Conservation (phyloP, 371 early-diverging fungal genomes). For the Mucor circinelloides region DNA sequence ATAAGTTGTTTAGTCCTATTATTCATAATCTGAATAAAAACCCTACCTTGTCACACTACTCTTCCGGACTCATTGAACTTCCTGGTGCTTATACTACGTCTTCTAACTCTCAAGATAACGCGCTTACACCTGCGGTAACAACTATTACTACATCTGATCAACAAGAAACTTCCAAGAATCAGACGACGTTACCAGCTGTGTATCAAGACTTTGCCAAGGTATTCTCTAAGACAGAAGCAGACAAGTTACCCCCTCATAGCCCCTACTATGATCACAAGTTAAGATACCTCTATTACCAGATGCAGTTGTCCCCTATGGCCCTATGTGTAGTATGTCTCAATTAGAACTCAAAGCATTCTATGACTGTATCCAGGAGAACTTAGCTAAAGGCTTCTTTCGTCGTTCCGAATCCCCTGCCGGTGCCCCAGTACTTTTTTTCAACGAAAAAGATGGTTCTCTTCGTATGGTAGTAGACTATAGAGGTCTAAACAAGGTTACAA, state of each 20-base stretch:
- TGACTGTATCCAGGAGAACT: slow-evolving; percentile 8
- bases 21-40: no score
- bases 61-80: no score
- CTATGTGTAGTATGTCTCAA: not conserved
- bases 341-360: not conserved
- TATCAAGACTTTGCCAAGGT: not conserved
- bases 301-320: not conserved
- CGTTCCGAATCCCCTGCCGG: slow-evolving; percentile 47
- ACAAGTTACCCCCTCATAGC: not conserved
- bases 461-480: slow-evolving; percentile 50
- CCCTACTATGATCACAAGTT: slow-evolving; percentile 9
- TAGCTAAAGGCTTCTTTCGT: slow-evolving; percentile 38
- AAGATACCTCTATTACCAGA: not conserved
- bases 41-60: no score
- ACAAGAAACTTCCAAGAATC: no score
- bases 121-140: no score
- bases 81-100: no score
- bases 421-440: slow-evolving; percentile 54
- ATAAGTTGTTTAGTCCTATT: no score
- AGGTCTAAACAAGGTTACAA: slow-evolving; percentile 41
- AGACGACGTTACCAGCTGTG: not conserved
- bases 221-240: not conserved
- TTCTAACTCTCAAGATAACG: no score
- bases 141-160: no score
- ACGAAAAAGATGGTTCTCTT: slow-evolving; percentile 52